Base-by-base conservation (phyloP, 1,139 yeast species). In the Saccharomyces hybrid region DNA sequence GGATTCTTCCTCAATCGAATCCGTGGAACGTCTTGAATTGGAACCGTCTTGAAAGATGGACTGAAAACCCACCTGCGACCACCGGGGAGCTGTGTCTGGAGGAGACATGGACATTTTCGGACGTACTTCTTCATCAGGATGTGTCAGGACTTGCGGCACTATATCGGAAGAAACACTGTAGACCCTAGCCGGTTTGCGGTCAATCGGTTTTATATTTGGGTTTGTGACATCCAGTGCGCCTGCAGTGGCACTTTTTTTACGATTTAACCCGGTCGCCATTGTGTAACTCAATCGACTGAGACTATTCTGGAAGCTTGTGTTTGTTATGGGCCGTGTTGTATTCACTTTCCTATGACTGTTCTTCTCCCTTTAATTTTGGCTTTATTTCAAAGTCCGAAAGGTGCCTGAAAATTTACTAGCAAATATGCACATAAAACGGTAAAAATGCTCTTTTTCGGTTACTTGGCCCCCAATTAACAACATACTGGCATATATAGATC, bases 31-130 rank as follows among this genome's bases (percentile, higher is more conserved):
- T 11, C 51, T 28, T 27, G 48, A 23, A 47, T 34, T 50, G 4
- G 48, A 38, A 13, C 48, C 59, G 52, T 46, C 58, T 47, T 64
- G 63, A 28, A 64, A 65, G 14, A 68, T 67, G 1, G 72, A 68
- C 49, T 66, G 71, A 47, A 68, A 68, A 2, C 71, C 72, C n/a
- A 68, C 69, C 34, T 62, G 64, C 1, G 71, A 64, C 60, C 69
- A 60, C 34, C 59, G 60, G 7, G 68, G 69, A 7, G 59, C 57
- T 14, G 49, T 48, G 3, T 23, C 26, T 4, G 8, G 46, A 5
- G 49, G 8, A 48, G 31, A 31, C 50, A 50, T 26, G 53, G 53
- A 57, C 13, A 34, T 56, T 59, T 5, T 48, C 47, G 32, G 31
- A 48, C 9, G 62, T 56, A 1, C 48, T 42, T 25, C 56, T 55